A percentile compares a stretch with the other conserved stretches of the same genome.
Evolutionary conservation across 768 basidiomycete genomes (phyloP).

Genomic region (Thelephora ganbajun): DNA sequence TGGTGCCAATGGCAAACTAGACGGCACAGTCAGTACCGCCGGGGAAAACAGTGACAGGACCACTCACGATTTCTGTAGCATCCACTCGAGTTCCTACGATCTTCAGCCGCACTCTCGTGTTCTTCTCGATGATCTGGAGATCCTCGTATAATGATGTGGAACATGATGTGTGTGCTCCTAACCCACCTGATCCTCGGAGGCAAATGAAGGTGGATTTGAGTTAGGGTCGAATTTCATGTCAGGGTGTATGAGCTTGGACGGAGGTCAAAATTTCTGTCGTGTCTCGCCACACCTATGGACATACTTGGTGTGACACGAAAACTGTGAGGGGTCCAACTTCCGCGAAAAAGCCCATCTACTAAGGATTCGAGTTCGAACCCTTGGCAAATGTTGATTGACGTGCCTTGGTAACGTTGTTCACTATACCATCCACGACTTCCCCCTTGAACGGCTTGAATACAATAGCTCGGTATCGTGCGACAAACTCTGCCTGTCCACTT

Average conservation of each 20-base stretch:
- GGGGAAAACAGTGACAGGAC: background rate
- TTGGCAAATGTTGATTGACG: conserved; percentile 10
- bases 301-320: conserved; percentile 91
- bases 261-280: no score
- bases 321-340: conserved; percentile 90
- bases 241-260: conserved; percentile 70
- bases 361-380: background rate
- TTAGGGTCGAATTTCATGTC: conserved; percentile 94
- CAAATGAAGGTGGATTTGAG: conserved; percentile 92
- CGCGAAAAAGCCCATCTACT: conserved; percentile 95
- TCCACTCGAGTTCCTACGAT: conserved; percentile 98
- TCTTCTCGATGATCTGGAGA: conserved; percentile 79
- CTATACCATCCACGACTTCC: conserved; percentile 93
- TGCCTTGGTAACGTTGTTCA: conserved; percentile 92
- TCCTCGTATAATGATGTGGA: conserved; percentile 3
- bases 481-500: conserved; percentile 92
- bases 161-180: background rate
- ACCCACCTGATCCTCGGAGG: conserved; percentile 73
- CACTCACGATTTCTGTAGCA: conserved; percentile 87
- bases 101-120: conserved; percentile 83
- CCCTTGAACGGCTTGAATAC: conserved; percentile 99
- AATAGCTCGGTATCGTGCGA: conserved; percentile 87
- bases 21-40: background rate
- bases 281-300: conserved; percentile 10
- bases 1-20: conserved; percentile 93